phyloP scores from a whole-genome alignment of 2,329 filamentous ascomycete species.

The Beauveria caledonica region DNA sequence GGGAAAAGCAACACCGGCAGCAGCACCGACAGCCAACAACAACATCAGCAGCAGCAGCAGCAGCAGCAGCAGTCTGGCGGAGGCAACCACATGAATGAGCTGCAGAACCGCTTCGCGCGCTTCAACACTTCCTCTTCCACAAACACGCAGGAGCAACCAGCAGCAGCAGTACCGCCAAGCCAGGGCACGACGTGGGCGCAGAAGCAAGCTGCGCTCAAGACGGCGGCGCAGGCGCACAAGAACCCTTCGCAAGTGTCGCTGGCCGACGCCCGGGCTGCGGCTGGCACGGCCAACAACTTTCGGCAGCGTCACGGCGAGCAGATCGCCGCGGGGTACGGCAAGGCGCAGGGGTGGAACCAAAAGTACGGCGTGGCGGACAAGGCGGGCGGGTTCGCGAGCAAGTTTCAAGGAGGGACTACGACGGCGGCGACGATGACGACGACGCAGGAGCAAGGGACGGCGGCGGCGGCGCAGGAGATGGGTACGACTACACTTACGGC shows the following conservation, averaged over 20 bases:
- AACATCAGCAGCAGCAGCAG: slow-evolving; percentile 13
- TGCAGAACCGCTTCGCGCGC: slow-evolving; percentile 59
- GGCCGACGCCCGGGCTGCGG: slow-evolving; percentile 49
- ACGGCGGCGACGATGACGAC: not conserved
- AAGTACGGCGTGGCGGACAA: slow-evolving; percentile 48
- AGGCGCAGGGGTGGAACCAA: slow-evolving; percentile 49
- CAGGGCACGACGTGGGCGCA: slow-evolving; percentile 56
- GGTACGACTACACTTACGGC: not conserved
- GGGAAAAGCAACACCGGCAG: slow-evolving; percentile 31
- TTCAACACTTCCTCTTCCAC: slow-evolving; percentile 30
- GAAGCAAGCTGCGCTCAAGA: slow-evolving; percentile 55
- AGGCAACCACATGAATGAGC: slow-evolving; percentile 48
- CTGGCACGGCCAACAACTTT: slow-evolving; percentile 58
- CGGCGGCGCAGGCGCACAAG: slow-evolving; percentile 50
- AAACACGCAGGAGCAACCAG: slow-evolving; percentile 12
- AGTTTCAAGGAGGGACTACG: not conserved
- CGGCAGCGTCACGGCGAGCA: slow-evolving; percentile 63
- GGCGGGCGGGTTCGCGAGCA: slow-evolving; percentile 21
- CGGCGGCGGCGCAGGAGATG: not conserved
- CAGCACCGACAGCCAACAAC: slow-evolving; percentile 17
- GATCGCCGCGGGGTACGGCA: slow-evolving; percentile 50
- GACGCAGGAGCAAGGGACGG: not conserved
- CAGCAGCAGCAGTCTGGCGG: slow-evolving; percentile 15
- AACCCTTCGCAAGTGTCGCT: slow-evolving; percentile 54
- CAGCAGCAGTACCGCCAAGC: slow-evolving; percentile 20